A percentile compares a stretch with the other conserved stretches of the same genome.
phyloP scores from a whole-genome alignment of 345 rosid species.

The Syzygium aromaticum region DNA sequence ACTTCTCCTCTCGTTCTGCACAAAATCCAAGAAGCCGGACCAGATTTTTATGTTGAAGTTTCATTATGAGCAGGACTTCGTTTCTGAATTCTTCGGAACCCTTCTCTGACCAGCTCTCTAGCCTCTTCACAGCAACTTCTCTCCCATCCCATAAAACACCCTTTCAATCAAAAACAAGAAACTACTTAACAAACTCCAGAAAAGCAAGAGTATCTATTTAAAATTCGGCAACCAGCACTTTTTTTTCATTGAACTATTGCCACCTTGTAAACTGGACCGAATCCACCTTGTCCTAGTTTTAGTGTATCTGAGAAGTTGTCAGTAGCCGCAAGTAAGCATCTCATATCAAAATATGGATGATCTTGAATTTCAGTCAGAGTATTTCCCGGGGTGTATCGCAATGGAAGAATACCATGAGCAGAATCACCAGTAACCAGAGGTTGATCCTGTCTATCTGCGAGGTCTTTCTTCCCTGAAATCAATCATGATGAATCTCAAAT shows the following conservation, averaged over 20 bases:
- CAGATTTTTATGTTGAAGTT: constrained; percentile 27
- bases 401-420: not conserved
- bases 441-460: not conserved
- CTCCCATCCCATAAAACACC: constrained; percentile 9
- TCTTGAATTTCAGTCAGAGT: not conserved
- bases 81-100: constrained; percentile 18
- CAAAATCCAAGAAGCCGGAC: constrained; percentile 25
- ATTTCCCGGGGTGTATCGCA: not conserved
- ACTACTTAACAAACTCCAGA: not conserved
- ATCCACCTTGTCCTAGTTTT: constrained; percentile 29
- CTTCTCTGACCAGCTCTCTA: constrained; percentile 20
- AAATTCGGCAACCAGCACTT: not conserved
- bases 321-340: not conserved
- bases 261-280: constrained; percentile 5
- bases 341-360: not conserved
- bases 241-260: not conserved
- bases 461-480: not conserved
- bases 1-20: constrained; percentile 6
- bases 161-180: not conserved
- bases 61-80: constrained; percentile 8
- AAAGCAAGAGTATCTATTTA: not conserved
- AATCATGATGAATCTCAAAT: not conserved
- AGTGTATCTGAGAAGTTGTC: constrained; percentile 13
- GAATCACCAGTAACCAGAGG: not conserved
- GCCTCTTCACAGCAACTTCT: constrained; percentile 22